Percentiles rank a stretch among this genome's conserved stretches.
These are phyloP conservation scores for Podaxis rugospora DNA, from an alignment of 768 basidiomycete genomes.

Conservation along the genomic window DNA sequence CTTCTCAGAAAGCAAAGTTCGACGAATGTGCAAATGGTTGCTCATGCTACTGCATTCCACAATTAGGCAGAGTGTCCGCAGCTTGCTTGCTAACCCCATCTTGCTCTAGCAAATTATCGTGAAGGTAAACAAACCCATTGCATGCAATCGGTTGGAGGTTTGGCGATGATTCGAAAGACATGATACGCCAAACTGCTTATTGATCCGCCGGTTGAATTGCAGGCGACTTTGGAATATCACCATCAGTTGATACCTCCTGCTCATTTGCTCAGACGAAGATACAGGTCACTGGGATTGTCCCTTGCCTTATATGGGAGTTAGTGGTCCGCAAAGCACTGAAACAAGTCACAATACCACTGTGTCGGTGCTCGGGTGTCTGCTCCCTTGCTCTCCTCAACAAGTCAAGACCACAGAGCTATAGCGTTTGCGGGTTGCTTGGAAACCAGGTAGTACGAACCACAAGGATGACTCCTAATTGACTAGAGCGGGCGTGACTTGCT, in stretches of 20 bases:
- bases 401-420: background rate
- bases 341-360: background rate
- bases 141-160: background rate
- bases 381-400: conserved; percentile 1
- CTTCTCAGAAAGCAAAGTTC: background rate
- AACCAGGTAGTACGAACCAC: background rate
- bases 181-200: background rate
- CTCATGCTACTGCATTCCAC: background rate
- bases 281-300: background rate
- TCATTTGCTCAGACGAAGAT: conserved; percentile 7
- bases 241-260: background rate
- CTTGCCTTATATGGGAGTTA: background rate
- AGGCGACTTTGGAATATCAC: background rate
- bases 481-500: background rate
- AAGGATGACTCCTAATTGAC: background rate
- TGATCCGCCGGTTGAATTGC: conserved; percentile 4
- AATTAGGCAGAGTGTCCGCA: background rate
- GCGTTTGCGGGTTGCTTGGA: background rate
- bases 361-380: background rate
- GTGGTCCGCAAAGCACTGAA: background rate
- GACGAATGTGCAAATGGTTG: background rate
- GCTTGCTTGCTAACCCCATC: background rate
- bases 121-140: background rate
- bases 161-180: background rate
- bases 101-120: background rate